Percentiles rank a stretch among this genome's conserved stretches.
phyloP scores from a whole-genome alignment of 2,329 filamentous ascomycete genomes.

The Aureobasidium sp. region DNA sequence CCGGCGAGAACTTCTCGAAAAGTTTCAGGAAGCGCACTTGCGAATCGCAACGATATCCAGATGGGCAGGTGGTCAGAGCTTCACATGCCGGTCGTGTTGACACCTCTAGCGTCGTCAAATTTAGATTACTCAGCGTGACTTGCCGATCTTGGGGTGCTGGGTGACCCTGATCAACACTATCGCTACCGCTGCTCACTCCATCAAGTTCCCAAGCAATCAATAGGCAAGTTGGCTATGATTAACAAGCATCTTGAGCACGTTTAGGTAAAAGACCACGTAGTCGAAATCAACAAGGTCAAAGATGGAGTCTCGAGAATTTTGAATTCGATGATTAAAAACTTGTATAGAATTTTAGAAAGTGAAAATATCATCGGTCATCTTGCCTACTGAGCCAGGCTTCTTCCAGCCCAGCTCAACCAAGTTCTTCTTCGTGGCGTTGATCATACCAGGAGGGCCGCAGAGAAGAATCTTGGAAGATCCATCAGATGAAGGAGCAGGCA shows the following conservation, averaged over 20 bases:
- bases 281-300: not conserved
- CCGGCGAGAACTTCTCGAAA: not conserved
- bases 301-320: not conserved
- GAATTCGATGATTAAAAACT: no score
- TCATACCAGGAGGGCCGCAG: constrained; percentile 56
- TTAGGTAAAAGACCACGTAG: not conserved
- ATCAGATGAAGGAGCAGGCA: constrained; percentile 42
- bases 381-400: constrained; percentile 86
- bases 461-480: constrained; percentile 45
- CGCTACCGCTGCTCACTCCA: not conserved
- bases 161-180: not conserved
- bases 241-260: no score
- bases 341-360: constrained; percentile 57
- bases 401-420: constrained; percentile 61
- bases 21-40: constrained; percentile 10
- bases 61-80: not conserved
- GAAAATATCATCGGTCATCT: constrained; percentile 93
- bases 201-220: no score
- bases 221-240: no score
- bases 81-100: not conserved
- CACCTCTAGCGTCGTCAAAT: not conserved
- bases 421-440: constrained; percentile 48
- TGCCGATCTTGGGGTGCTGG: not conserved
- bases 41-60: not conserved
- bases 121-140: not conserved